Evolutionary conservation across 768 basidiomycete genomes (phyloP).

Genomic region (Omphalotus guepiniiformis): DNA sequence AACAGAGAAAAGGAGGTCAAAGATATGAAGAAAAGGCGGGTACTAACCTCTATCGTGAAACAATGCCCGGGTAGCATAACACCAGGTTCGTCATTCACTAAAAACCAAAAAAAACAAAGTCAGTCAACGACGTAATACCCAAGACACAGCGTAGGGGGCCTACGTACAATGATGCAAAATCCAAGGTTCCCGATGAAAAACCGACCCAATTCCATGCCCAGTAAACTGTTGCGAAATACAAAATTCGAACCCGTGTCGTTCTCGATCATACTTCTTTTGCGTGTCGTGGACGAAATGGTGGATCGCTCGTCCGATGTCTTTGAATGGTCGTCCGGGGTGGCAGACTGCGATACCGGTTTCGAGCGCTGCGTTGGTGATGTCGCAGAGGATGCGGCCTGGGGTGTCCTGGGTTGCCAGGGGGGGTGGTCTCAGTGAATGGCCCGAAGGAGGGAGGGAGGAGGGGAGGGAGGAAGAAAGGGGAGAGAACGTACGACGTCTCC

Average conservation of each 20-base stretch:
- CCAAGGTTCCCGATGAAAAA: conserved; percentile 81
- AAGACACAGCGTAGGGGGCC: too few species aligned
- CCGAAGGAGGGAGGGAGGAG: neutral
- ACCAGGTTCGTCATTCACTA: conserved; percentile 82
- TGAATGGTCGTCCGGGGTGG: conserved; percentile 66
- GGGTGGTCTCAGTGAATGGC: conserved; percentile 1
- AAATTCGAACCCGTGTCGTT: conserved; percentile 32
- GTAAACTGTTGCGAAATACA: conserved; percentile 69
- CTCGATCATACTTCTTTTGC: conserved; percentile 13
- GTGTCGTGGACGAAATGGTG: conserved; percentile 39
- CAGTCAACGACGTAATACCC: neutral
- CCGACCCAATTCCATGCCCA: conserved; percentile 83
- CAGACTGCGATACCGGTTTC: conserved; percentile 70
- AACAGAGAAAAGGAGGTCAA: too few species aligned
- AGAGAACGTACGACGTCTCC: conserved; percentile 60
- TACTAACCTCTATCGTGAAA: conserved; percentile 83
- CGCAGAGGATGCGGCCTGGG: conserved; percentile 61
- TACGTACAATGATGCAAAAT: conserved; percentile 70
- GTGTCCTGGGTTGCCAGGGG: conserved; percentile 50
- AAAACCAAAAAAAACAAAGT: neutral
- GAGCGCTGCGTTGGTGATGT: conserved; percentile 59
- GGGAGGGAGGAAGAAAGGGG: neutral
- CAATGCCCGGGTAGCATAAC: conserved; percentile 82
- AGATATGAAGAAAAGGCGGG: neutral
- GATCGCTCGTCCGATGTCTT: conserved; percentile 69